Evolutionary conservation across 257 asterid species (phyloP), one percentile per base, ranked within the genome.

Genomic region (Rauvolfia tetraphylla): DNA sequence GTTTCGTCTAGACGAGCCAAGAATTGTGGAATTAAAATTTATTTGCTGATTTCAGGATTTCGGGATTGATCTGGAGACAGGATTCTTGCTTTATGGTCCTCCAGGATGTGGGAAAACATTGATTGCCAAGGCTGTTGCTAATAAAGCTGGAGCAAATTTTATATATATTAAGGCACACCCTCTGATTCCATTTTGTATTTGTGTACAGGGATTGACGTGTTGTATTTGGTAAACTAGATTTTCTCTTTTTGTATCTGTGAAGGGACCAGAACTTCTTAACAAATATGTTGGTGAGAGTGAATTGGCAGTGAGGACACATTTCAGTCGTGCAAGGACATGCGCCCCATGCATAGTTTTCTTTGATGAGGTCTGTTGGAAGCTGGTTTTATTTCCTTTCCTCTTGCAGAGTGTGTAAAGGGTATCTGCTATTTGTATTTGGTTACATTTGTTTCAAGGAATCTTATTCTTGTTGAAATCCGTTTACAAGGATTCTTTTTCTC

Each of bases 281-380:
- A 95, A 95, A 79, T 92, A 92, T 79, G 98, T 95, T 62, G 99
- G 99, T 84, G 99, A 91, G 88, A 90, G 96, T 86, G 99, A 95
- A 86, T 76, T 86, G 84, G 90, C 92, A 6, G 91, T 95, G 49
- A 84, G 99, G 72, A 95, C 89, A 75, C 73, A 87, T 73, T 95
- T 95, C 83, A 86, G 85, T 68, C 97, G 99, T 82, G 99, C 99
- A 33, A 91, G 97, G 84, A 88, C 93, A 67, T 92, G 98, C 75
- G 78, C 99, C 41, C 98, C 97, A n/a, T 92, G 99, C 89, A 85
- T 95, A 76, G 85, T 95, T 79, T 95, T 95, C 90, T 92, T 92
- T 67, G 98, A 92, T 78, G 98, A 92, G 98, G 97, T 94, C 68
- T 78, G 62, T 71, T 33, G 46, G 34, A 33, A 42, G 27, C 6